phyloP scores from a whole-genome alignment of 1,284 basidiomycete species.

The Pholiota adiposa region DNA sequence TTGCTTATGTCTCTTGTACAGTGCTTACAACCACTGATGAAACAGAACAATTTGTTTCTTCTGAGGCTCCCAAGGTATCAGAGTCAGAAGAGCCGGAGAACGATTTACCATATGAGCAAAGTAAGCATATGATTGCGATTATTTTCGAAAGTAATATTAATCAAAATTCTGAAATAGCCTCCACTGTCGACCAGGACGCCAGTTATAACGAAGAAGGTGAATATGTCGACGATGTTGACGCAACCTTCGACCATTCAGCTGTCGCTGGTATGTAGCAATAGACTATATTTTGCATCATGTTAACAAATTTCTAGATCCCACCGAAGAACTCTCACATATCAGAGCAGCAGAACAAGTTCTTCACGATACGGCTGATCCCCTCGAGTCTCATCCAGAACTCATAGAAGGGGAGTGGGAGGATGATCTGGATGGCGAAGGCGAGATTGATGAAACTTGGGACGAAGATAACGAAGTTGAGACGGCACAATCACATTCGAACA shows the following conservation, averaged over 20 bases:
- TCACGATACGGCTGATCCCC: not conserved
- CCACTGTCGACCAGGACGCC: not conserved
- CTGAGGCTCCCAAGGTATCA: not conserved
- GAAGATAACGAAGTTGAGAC: slow-evolving; percentile 31
- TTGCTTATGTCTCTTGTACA: not conserved
- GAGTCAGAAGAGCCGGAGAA: not conserved
- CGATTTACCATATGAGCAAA: not conserved
- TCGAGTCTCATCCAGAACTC: not conserved
- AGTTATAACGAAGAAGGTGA: not conserved
- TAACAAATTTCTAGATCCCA: not conserved
- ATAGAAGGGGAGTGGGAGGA: slow-evolving; percentile 31
- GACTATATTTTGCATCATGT: not conserved
- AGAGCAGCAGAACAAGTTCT: slow-evolving; percentile 17
- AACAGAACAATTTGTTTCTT: not conserved
- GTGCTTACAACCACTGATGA: not conserved
- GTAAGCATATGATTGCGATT: not conserved
- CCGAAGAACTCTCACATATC: slow-evolving; percentile 1
- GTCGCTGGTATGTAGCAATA: not conserved
- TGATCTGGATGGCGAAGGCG: slow-evolving; percentile 31
- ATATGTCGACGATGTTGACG: not conserved
- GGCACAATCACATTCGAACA: slow-evolving; percentile 30
- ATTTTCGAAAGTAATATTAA: too few relatives aligned
- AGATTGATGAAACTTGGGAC: slow-evolving; percentile 36
- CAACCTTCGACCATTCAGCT: not conserved
- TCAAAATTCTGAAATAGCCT: not conserved